Evolutionary conservation across 305 asterid genomes (phyloP), one percentile per base, ranked within the genome.

Genomic region (Rubia peregrina): DNA sequence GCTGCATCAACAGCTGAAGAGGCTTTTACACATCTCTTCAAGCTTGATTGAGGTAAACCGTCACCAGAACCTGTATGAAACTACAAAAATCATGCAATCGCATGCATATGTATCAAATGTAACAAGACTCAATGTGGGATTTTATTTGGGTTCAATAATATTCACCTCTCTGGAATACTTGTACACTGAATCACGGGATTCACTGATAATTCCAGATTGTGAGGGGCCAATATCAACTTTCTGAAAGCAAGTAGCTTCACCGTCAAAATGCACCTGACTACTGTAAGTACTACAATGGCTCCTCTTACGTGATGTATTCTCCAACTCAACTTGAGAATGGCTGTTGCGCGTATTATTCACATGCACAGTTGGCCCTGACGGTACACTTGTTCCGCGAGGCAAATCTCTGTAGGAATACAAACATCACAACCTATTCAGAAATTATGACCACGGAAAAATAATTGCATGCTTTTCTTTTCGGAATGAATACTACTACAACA

Each of bases 1-100:
- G 84, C 76, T 65, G 78, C 64, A 76, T 71, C 53, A 42, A 62
- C 68, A 64, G 76, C 77, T 68, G 83, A 71, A 78, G 82, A 61
- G 55, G 76, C 75, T 71, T 74, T 82, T 7, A 55, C 74, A 82
- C 99, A 95, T 82, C 85, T 95, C 80, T 90, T 87, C 87, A 95
- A 75, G 83, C 92, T 82, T 77, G 85, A 53, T 77, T 80, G 87
- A 67, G 86, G 80, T 81, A 81, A 78, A 16, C 74, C 70, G 70
- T 79, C 80, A 73, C 69, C 78, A 40, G 73, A 77, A 68, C 73
- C 73, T 73, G 63, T 61, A 71, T 60, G 61, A 72, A 67, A 85
- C 98, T 93, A 85, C 81, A 82, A 76, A 78, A 64, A 74, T 36
- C 67, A 80, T 74, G 61, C 17, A 62, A 68, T 53, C 42, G 40